A percentile compares a stretch with the other conserved stretches of the same genome.
Conservation (phyloP, 2,329 filamentous ascomycete species). For the Ophiostoma australiae region DNA sequence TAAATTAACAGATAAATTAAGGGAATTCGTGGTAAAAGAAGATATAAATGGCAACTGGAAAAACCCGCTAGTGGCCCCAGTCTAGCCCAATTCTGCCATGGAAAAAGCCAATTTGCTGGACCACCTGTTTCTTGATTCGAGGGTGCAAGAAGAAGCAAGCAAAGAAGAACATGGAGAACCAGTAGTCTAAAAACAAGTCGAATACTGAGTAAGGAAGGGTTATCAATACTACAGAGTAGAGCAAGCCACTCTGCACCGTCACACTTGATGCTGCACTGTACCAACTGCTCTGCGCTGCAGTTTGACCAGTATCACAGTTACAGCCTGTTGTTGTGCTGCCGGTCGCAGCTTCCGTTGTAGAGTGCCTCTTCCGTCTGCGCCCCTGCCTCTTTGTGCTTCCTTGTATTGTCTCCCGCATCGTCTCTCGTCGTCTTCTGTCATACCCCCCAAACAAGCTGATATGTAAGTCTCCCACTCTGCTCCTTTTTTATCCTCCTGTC, state of each 20-base stretch:
- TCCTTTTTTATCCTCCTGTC: not conserved
- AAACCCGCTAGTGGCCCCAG: constrained; percentile 18
- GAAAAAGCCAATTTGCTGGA: constrained; percentile 15
- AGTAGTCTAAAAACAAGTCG: not conserved
- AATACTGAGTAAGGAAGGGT: not conserved
- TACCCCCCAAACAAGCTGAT: too few species aligned
- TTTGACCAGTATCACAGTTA: constrained; percentile 3
- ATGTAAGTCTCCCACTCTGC: not conserved
- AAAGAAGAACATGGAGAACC: not conserved
- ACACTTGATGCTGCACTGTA: not conserved
- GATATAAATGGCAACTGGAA: not conserved
- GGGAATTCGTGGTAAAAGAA: not conserved
- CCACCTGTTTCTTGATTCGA: constrained; percentile 10
- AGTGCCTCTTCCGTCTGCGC: not conserved
- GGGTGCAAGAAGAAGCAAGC: not conserved
- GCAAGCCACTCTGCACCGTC: too few species aligned
- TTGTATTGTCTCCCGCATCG: not conserved
- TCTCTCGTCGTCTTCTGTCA: not conserved
- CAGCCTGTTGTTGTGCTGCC: not conserved
- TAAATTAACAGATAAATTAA: not conserved
- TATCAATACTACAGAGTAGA: too few species aligned
- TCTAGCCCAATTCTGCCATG: constrained; percentile 17
- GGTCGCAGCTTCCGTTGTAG: constrained; percentile 1
- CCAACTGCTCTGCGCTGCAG: not conserved
- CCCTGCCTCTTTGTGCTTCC: not conserved